Base-by-base conservation (phyloP, 495 filamentous ascomycete species). In the Penicillium macrosclerotiorum region DNA sequence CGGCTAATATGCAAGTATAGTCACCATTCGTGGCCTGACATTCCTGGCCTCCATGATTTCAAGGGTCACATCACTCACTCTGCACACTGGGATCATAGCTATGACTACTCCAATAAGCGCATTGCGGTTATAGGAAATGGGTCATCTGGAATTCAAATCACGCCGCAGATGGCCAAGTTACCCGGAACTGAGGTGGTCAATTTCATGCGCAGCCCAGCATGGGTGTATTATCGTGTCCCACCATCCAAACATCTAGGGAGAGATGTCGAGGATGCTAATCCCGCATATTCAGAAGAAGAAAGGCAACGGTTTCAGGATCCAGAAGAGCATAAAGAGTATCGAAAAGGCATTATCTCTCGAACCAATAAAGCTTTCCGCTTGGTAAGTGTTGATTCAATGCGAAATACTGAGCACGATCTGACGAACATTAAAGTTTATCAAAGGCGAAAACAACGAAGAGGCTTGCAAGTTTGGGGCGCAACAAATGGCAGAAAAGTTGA, bases 41-140 rank as follows among this genome's bases (percentile, higher is more conserved):
- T 83, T 17, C 54, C 57, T 16, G 78, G 78, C 0, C 48, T 79
- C 0, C 34, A 72, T 5, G 42, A 60, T 3, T 83, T 75, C 55
- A 60, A 70, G 19, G 80, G 79, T 0, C 56, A 68, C 24, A 36
- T 75, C 12, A 47, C 74, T 1, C 79, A 83, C 42, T 73, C 63
- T n/a, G 80, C 79, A 2, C 35, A 52, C 11, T 83, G 74, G 72
- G 71, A 78, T 37, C 39, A 55, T 12, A 52, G 41, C 5, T 65
- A 63, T 19, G 67, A 77, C 35, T 71, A 74, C 12, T 52, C 52
- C 6, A 65, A 68, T 13, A 81, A 80, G 49, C 59, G 52, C 0
- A 68, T 83, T 22, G 75, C 72, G 4, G 52, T 80, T 4, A 71
- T 82, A 34, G 78, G 78, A 20, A 69, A 45, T 59, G 76, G 76